These are phyloP conservation scores for Fusarium staphyleae DNA, from an alignment of 2,329 filamentous ascomycete genomes.

Conservation along the genomic window DNA sequence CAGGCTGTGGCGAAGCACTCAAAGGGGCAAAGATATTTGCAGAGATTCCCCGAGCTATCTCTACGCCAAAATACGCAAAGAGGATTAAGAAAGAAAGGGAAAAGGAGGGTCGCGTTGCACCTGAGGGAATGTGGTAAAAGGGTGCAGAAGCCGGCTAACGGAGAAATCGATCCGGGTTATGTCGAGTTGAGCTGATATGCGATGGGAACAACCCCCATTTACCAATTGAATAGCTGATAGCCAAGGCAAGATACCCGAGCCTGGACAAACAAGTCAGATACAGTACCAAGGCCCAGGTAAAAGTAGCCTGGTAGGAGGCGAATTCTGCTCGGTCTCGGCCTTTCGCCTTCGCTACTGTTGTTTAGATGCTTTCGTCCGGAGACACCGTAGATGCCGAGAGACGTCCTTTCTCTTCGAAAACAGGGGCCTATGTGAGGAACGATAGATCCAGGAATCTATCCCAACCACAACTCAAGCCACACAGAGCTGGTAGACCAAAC, in stretches of 20 bases:
- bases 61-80: not conserved
- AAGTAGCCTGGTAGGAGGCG: conserved; percentile 1
- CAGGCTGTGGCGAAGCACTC: not conserved
- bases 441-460: not conserved
- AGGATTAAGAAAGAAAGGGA: not conserved
- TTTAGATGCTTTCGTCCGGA: too few relatives aligned
- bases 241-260: not conserved
- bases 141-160: conserved; percentile 16
- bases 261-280: not conserved
- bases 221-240: too few relatives aligned
- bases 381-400: not conserved
- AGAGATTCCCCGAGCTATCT: not conserved
- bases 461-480: not conserved
- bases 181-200: not conserved
- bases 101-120: not conserved
- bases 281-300: not conserved
- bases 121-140: conserved; percentile 3
- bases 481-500: not conserved
- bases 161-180: conserved; percentile 25
- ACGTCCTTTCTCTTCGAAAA: not conserved
- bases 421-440: not conserved
- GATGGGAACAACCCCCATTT: conserved; percentile 2
- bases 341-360: not conserved
- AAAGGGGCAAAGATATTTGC: not conserved
- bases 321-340: conserved; percentile 9